Percentiles rank a stretch among this genome's conserved stretches.
Conservation (phyloP, 2,329 filamentous ascomycete genomes). For the Beauveria brongniartii region DNA sequence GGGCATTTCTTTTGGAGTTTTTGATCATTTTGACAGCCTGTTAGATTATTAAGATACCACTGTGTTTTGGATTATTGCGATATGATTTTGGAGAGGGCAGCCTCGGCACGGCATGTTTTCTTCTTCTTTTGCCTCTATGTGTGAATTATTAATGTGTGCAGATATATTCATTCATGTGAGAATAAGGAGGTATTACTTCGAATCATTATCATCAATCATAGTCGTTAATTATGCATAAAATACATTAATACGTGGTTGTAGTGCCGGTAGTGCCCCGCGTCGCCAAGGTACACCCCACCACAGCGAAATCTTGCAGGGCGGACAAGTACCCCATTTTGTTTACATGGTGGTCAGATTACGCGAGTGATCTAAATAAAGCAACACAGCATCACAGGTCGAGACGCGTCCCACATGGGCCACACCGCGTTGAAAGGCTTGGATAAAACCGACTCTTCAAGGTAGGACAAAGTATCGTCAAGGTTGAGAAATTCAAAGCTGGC, state of each 20-base stretch:
- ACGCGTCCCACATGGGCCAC: conserved; percentile 1
- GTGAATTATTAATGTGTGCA: background rate
- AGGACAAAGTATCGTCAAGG: background rate
- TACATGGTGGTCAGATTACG: background rate
- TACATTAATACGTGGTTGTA: too few relatives aligned
- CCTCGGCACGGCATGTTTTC: background rate
- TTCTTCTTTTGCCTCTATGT: background rate
- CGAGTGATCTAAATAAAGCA: background rate
- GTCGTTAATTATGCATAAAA: too few relatives aligned
- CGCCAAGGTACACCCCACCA: background rate
- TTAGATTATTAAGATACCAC: conserved; percentile 4
- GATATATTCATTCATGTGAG: background rate
- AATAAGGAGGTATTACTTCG: too few relatives aligned
- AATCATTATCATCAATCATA: too few relatives aligned
- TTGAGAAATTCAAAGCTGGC: background rate
- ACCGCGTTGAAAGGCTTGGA: background rate
- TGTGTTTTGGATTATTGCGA: background rate
- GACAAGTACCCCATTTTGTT: conserved; percentile 7
- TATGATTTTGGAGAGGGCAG: background rate
- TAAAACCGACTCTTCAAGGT: background rate
- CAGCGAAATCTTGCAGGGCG: background rate
- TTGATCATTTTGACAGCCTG: background rate
- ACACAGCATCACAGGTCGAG: background rate
- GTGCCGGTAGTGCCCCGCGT: background rate
- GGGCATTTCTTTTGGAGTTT: conserved; percentile 2